A percentile compares a stretch with the other conserved stretches of the same genome.
Conservation (phyloP, 2,329 filamentous ascomycete genomes). For the Alternaria sp. region DNA sequence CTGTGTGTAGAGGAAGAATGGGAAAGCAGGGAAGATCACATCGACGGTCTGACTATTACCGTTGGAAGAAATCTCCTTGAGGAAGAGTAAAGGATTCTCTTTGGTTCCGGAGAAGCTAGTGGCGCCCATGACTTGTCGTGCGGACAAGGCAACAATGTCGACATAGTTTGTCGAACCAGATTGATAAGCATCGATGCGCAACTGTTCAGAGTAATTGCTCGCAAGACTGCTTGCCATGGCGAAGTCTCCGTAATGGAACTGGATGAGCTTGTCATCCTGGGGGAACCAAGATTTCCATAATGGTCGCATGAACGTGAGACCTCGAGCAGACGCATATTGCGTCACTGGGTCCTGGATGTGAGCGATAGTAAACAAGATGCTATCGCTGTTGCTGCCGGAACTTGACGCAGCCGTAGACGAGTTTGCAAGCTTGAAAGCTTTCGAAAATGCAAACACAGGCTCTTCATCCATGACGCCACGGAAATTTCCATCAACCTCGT, state of each 20-base stretch:
- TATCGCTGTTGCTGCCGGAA: slow-evolving; percentile 53
- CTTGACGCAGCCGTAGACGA: slow-evolving; percentile 12
- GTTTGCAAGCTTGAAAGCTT: slow-evolving; percentile 45
- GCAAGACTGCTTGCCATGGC: slow-evolving; percentile 69
- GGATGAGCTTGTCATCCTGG: slow-evolving; percentile 68
- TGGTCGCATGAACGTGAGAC: slow-evolving; percentile 79
- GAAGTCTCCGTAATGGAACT: slow-evolving; percentile 81
- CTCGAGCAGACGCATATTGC: slow-evolving; percentile 79
- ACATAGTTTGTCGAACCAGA: slow-evolving; percentile 79
- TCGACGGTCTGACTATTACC: slow-evolving; percentile 87
- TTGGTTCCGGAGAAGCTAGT: slow-evolving; percentile 77
- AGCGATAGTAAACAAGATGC: slow-evolving; percentile 76
- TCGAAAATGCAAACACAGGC: slow-evolving; percentile 78
- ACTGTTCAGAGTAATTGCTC: slow-evolving; percentile 74
- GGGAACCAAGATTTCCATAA: slow-evolving; percentile 81
- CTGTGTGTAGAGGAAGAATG: slow-evolving; percentile 87
- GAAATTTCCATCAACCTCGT: slow-evolving; percentile 71
- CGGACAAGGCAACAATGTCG: slow-evolving; percentile 79
- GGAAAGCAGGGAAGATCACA: slow-evolving; percentile 86
- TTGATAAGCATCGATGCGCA: slow-evolving; percentile 74
- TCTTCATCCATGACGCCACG: slow-evolving; percentile 78
- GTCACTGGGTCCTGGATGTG: slow-evolving; percentile 81
- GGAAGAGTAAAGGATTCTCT: slow-evolving; percentile 75
- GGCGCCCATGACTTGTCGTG: slow-evolving; percentile 81
- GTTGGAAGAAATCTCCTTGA: slow-evolving; percentile 87